These are phyloP conservation scores for Epichloe aotearoae DNA, from an alignment of 2,329 filamentous ascomycete genomes.

Conservation along the genomic window DNA sequence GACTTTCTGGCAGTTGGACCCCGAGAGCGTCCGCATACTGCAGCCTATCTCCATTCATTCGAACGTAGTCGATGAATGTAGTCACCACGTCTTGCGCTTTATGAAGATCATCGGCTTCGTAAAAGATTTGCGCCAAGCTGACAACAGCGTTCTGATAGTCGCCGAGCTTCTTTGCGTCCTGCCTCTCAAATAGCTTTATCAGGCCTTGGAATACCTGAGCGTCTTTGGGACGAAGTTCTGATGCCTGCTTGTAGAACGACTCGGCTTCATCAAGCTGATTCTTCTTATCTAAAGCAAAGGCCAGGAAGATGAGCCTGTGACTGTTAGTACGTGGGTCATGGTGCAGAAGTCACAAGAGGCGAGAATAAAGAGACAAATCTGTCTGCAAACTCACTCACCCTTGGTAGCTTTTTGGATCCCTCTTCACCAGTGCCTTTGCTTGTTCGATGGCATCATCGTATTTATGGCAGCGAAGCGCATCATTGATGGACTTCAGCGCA, in stretches of 20 bases:
- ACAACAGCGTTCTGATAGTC: slow-evolving; percentile 63
- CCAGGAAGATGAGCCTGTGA: slow-evolving; percentile 62
- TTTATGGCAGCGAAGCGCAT: slow-evolving; percentile 63
- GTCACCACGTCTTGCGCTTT: slow-evolving; percentile 58
- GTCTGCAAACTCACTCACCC: slow-evolving; percentile 39
- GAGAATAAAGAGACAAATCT: not conserved
- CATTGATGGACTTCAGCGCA: slow-evolving; percentile 67
- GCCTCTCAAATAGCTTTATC: slow-evolving; percentile 71
- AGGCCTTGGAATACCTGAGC: slow-evolving; percentile 86
- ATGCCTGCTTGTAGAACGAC: slow-evolving; percentile 59
- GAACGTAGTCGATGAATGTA: slow-evolving; percentile 65
- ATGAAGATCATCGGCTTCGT: slow-evolving; percentile 49
- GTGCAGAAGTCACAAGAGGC: too few species aligned
- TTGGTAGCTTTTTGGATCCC: slow-evolving; percentile 70
- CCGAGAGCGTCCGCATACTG: slow-evolving; percentile 68
- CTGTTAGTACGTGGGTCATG: slow-evolving; percentile 4
- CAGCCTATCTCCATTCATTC: slow-evolving; percentile 53
- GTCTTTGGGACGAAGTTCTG: slow-evolving; percentile 58
- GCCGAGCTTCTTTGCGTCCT: slow-evolving; percentile 53
- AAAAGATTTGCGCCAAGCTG: slow-evolving; percentile 62
- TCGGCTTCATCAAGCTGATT: slow-evolving; percentile 61
- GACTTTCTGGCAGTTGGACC: slow-evolving; percentile 65
- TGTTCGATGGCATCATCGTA: slow-evolving; percentile 63
- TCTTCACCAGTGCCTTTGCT: slow-evolving; percentile 53
- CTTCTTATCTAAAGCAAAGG: slow-evolving; percentile 70